Conservation (phyloP, 352 stramenopile species). For the Saprolegnia parasitica region DNA sequence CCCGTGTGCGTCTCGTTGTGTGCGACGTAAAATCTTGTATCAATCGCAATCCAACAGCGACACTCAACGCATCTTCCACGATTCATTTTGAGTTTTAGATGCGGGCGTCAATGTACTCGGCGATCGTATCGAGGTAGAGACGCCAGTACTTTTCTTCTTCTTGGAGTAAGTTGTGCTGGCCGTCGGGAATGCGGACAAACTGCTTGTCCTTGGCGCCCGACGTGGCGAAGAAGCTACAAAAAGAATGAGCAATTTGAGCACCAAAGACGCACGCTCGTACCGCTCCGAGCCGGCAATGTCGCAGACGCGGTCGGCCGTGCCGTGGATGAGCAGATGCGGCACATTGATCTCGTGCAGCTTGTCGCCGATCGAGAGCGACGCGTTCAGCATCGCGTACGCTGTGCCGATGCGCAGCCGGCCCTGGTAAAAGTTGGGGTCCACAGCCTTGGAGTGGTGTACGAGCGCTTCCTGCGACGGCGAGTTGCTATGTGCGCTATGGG, state of each 20-base stretch:
- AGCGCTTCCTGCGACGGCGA: conserved; percentile 51
- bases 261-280: conserved; percentile 45
- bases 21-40: too few species aligned
- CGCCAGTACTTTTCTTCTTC: conserved; percentile 61
- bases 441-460: conserved; percentile 48
- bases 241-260: conserved; percentile 30
- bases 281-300: conserved; percentile 59
- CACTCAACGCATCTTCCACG: too few species aligned
- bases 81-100: not conserved
- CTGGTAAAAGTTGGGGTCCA: conserved; percentile 69
- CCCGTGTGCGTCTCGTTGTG: too few species aligned
- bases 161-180: conserved; percentile 64
- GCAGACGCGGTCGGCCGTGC: conserved; percentile 59
- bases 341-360: conserved; percentile 56
- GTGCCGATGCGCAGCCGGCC: conserved; percentile 69
- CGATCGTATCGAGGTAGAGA: conserved; percentile 61
- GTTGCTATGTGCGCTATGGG: conserved; percentile 57
- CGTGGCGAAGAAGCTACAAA: conserved; percentile 2
- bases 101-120: conserved; percentile 61
- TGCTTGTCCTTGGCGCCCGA: conserved; percentile 45
- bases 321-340: conserved; percentile 76
- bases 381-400: conserved; percentile 60
- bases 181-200: conserved; percentile 56
- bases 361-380: conserved; percentile 49
- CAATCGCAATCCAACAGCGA: too few species aligned